Evolutionary conservation across 176 grass and related monocot genomes (phyloP), one percentile per base, ranked within the genome.

Genomic region (Musa acuminata): DNA sequence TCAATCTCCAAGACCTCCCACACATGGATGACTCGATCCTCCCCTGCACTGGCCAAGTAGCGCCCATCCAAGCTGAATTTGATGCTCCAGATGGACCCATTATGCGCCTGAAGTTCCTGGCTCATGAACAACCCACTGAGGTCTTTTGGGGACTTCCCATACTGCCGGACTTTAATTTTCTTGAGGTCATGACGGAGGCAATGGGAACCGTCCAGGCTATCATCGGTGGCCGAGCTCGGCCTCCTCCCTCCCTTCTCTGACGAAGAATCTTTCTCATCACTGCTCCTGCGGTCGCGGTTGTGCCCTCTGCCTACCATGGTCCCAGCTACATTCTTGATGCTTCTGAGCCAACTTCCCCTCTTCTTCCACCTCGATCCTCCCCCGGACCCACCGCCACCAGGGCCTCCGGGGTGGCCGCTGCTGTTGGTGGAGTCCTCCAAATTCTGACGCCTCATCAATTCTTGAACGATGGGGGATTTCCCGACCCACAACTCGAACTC

Each of bases 401-500:
- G 52, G 67, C 55, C 54, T 68, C 8, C 35, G 65, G 72, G 51
- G 65, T 52, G 17, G 65, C 71, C 35, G 48, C 22, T 58, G 75
- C 77, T 0, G 84, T 53, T 54, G 19, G 53, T 51, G 49, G 52
- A 22, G 35, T 85, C 72, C 13, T 75, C 68, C 63, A 75, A 68
- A 69, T 53, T 94, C 11, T 82, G 35, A 13, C 95, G 88, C 49
- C 89, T 86, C 88, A 99, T 89, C 51, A 99, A 91, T 79, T 99
- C 95, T 68, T 91, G 88, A 0, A 99, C 95, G 71, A 99, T 99
- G 14, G 95, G 95, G 62, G 95, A 94, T 77, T 82, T 88, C 54
- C 95, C 90, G 48, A 99, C 72, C 82, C 84, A 88, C 72, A 87
- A 87, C 79, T 94, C 88, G 87, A 99, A 99, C 85, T 99, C 95